phyloP scores from a whole-genome alignment of 2,329 filamentous ascomycete genomes.

The Neonectria faginata region DNA sequence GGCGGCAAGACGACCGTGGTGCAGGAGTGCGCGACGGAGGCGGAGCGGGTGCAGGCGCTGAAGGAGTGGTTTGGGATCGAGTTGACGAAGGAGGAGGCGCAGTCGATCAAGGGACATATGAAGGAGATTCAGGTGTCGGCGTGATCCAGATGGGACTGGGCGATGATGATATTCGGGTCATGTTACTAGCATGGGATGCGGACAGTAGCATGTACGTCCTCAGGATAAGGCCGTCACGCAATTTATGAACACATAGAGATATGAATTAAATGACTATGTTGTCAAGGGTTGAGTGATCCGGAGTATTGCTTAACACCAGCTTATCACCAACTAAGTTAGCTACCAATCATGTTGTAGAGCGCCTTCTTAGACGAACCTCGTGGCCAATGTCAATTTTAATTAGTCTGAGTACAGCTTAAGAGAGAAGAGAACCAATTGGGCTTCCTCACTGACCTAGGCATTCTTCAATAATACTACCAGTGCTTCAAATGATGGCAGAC shows the following conservation, averaged over 20 bases:
- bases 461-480: not conserved
- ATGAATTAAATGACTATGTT: not conserved
- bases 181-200: not conserved
- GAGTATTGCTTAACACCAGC: too few relatives aligned
- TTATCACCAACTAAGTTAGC: too few relatives aligned
- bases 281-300: too few relatives aligned
- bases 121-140: conserved; percentile 54
- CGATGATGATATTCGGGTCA: not conserved
- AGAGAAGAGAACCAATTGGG: not conserved
- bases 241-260: not conserved
- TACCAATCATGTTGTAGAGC: too few relatives aligned
- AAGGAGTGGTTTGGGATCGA: conserved; percentile 64
- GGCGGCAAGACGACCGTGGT: conserved; percentile 62
- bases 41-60: conserved; percentile 64
- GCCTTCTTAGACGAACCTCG: too few relatives aligned
- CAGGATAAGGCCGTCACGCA: not conserved
- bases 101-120: conserved; percentile 62
- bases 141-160: conserved; percentile 26
- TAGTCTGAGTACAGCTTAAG: too few relatives aligned
- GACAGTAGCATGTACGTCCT: not conserved
- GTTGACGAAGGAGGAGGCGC: conserved; percentile 61
- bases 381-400: too few relatives aligned
- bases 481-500: not conserved
- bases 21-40: conserved; percentile 61
- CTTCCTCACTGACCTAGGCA: too few relatives aligned